These are phyloP conservation scores for Debaryomyces nepalensis DNA, from an alignment of 1,139 yeast species.

Conservation along the genomic window DNA sequence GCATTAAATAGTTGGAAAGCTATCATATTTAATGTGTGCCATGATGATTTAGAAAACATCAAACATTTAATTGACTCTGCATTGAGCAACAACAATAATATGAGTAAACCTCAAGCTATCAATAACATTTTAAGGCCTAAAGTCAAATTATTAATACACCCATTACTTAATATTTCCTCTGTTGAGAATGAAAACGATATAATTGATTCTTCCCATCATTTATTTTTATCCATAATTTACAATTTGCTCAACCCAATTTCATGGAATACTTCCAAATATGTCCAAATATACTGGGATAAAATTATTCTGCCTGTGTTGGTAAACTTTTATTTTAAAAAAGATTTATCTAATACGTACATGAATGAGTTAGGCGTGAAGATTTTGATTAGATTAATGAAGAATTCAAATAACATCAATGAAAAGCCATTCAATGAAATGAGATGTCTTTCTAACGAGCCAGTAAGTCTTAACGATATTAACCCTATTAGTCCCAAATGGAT, in stretches of 20 bases:
- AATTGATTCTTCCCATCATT: constrained; percentile 34
- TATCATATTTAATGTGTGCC: constrained; percentile 40
- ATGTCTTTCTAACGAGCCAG: constrained; percentile 40
- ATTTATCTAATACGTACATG: constrained; percentile 26
- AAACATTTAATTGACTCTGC: constrained; percentile 26
- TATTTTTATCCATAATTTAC: constrained; percentile 39
- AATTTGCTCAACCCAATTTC: constrained; percentile 31
- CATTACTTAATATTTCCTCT: constrained; percentile 31
- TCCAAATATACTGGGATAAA: constrained; percentile 46
- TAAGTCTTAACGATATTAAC: constrained; percentile 34
- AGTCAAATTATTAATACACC: constrained; percentile 33
- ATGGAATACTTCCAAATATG: constrained; percentile 28
- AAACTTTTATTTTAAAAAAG: constrained; percentile 39
- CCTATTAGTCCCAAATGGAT: constrained; percentile 43
- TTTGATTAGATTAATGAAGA: constrained; percentile 30
- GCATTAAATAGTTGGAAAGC: constrained; percentile 47
- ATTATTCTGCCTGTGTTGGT: constrained; percentile 38
- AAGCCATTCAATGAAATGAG: constrained; percentile 32
- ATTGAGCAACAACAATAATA: constrained; percentile 15
- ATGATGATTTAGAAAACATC: constrained; percentile 34
- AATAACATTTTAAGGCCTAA: constrained; percentile 32
- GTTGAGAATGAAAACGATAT: constrained; percentile 30
- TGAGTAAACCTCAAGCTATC: constrained; percentile 21
- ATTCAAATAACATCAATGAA: constrained; percentile 25
- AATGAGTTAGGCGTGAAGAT: constrained; percentile 33